These are phyloP conservation scores for Aspergillus conjunctus DNA, from an alignment of 495 filamentous ascomycete species.

Conservation along the genomic window DNA sequence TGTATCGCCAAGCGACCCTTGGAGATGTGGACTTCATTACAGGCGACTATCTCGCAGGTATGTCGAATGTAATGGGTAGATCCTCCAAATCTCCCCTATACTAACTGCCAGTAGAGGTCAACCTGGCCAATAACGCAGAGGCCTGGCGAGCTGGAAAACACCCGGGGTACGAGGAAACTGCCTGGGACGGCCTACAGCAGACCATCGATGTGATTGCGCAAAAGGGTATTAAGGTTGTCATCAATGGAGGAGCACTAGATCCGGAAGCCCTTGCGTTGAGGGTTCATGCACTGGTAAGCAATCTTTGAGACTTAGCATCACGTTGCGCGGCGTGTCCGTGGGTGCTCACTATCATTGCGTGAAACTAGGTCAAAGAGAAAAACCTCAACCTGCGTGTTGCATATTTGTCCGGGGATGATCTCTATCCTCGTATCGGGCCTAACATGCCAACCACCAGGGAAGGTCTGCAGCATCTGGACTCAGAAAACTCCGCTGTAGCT, in stretches of 20 bases:
- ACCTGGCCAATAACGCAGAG: conserved; percentile 49
- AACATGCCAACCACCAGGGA: conserved; percentile 32
- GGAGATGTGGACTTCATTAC: conserved; percentile 57
- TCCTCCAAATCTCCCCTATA: neutral
- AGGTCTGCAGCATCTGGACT: conserved; percentile 43
- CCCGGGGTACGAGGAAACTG: conserved; percentile 44
- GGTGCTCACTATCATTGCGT: neutral
- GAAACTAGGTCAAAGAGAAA: conserved; percentile 28
- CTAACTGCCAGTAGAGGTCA: conserved; percentile 39
- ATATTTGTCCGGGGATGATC: conserved; percentile 51
- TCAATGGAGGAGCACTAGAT: conserved; percentile 50
- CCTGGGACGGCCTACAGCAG: conserved; percentile 48
- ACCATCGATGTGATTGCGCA: conserved; percentile 45
- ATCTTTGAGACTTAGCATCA: neutral
- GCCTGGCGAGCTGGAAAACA: conserved; percentile 39
- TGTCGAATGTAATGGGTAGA: neutral
- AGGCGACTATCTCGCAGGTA: conserved; percentile 57
- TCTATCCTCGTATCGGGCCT: conserved; percentile 30
- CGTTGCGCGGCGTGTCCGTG: neutral
- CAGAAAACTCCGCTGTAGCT: conserved; percentile 24
- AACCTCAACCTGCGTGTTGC: conserved; percentile 43
- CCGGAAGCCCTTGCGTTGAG: conserved; percentile 45
- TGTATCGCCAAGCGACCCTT: conserved; percentile 46
- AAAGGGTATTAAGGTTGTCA: conserved; percentile 47
- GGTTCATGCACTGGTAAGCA: conserved; percentile 35